These are phyloP conservation scores for Lathyrus tuberosus DNA, from an alignment of 306 rosid genomes.

Conservation along the genomic window DNA sequence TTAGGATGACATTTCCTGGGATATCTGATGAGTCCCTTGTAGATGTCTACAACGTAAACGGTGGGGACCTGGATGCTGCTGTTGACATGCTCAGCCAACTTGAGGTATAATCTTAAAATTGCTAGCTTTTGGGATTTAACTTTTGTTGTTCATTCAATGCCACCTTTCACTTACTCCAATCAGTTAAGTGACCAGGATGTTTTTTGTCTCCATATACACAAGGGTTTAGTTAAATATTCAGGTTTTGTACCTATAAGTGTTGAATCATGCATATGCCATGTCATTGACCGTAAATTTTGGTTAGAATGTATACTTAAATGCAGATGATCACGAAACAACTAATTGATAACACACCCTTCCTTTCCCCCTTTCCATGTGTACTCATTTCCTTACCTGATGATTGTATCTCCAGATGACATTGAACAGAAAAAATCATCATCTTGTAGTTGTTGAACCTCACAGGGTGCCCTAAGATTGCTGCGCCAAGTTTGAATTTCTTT, in stretches of 20 bases:
- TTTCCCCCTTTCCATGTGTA: background rate
- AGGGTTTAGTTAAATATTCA: background rate
- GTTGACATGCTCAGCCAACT: conserved; percentile 83
- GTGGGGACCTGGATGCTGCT: conserved; percentile 67
- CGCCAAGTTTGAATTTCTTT: background rate
- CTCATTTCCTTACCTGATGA: conserved; percentile 4
- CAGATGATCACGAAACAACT: background rate
- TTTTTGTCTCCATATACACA: background rate
- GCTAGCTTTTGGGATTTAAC: background rate
- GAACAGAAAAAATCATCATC: conserved; percentile 4
- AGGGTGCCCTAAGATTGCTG: conserved; percentile 14
- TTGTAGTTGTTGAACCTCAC: conserved; percentile 4
- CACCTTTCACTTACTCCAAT: conserved; percentile 15
- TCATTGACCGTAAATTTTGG: conserved; percentile 2
- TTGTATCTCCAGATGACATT: conserved; percentile 20
- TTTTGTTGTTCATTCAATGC: background rate
- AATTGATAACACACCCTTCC: background rate
- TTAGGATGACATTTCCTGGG: conserved; percentile 65
- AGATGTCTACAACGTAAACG: conserved; percentile 66
- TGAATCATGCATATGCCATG: background rate
- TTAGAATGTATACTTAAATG: conserved; percentile 1
- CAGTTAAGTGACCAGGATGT: background rate
- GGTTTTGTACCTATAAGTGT: background rate
- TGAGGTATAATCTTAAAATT: conserved; percentile 58
- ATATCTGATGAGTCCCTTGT: conserved; percentile 65